Evolutionary conservation across 305 asterid genomes (phyloP), one percentile per base, ranked within the genome.

Genomic region (Nicotiana rustica): DNA sequence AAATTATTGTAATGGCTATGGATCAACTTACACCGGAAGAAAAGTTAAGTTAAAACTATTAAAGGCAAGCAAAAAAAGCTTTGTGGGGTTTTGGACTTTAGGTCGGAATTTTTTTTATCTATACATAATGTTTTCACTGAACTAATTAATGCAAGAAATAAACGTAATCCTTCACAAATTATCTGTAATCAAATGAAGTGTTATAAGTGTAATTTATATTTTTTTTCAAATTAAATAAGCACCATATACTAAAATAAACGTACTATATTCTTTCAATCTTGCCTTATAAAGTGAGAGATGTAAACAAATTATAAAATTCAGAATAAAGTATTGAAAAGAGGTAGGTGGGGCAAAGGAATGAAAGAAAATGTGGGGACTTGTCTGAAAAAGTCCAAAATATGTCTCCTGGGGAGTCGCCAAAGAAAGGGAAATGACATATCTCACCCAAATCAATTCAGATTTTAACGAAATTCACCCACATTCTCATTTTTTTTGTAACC

Each of bases 401-500:
- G 89, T 86, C 87, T 78, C 88, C 85, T 85, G 67, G 84, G 87
- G 87, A 84, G 77, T 73, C 86, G 36, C 62, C 84, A 77, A 83
- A 80, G 91, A 88, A 88, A 83, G 83, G 25, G 88, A 88, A 77
- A 85, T 80, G 79, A 85, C 87, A 68, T 19, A 36, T 67, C 6
- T 56, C 56, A 13, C 62, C 62, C 62, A 80, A 36, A 62, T 38
- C 25, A 29, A 62, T 60, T 35, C 57, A 15, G 13, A 78, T 57
- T n/a, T 36, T 62, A 36, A 38, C 47, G 2, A 60, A 79, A 25
- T 62, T 19, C 73, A 79, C 59, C 73, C 82, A 79, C 44, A 66
- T 49, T 79, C 62, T 25, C 82, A 14, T 61, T 66, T 79, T 38
- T 38, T 79, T 25, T 6, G 31, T 59, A 35, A 19, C 14, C 82